phyloP scores from a whole-genome alignment of 331 rosid species.

The Saraca asoca region DNA sequence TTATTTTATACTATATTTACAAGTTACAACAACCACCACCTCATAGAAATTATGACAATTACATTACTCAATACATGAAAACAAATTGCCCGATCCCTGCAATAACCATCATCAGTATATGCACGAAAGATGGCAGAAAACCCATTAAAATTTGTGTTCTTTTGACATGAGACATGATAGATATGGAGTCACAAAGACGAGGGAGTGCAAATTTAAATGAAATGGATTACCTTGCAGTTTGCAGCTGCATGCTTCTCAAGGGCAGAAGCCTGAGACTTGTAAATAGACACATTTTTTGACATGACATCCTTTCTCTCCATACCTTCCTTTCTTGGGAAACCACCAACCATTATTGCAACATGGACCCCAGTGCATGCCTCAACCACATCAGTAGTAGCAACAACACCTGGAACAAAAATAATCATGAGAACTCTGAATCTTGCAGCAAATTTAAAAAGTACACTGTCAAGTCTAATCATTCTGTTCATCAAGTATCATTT shows the following conservation, averaged over 20 bases:
- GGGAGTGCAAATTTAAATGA: not conserved
- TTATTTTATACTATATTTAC: no score
- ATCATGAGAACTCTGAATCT: conserved; percentile 5
- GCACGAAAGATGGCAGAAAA: not conserved
- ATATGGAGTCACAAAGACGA: not conserved
- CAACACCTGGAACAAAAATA: conserved; percentile 59
- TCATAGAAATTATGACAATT: not conserved
- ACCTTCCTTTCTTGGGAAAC: conserved; percentile 93
- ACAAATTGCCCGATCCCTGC: not conserved
- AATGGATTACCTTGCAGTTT: conserved; percentile 66
- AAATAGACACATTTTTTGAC: conserved; percentile 63
- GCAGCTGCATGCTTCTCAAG: conserved; percentile 77
- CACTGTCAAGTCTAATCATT: no score
- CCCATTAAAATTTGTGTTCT: not conserved
- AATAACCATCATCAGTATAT: not conserved
- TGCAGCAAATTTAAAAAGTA: not conserved
- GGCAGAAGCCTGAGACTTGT: conserved; percentile 70
- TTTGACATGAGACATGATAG: not conserved
- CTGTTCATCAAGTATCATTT: not conserved
- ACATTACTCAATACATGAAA: not conserved
- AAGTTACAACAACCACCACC: not conserved
- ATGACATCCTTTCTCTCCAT: conserved; percentile 92
- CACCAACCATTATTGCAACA: conserved; percentile 86
- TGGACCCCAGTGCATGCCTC: conserved; percentile 71
- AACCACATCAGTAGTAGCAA: conserved; percentile 85